Evolutionary conservation across 768 basidiomycete species (phyloP).

Genomic region (Boletus edulis): DNA sequence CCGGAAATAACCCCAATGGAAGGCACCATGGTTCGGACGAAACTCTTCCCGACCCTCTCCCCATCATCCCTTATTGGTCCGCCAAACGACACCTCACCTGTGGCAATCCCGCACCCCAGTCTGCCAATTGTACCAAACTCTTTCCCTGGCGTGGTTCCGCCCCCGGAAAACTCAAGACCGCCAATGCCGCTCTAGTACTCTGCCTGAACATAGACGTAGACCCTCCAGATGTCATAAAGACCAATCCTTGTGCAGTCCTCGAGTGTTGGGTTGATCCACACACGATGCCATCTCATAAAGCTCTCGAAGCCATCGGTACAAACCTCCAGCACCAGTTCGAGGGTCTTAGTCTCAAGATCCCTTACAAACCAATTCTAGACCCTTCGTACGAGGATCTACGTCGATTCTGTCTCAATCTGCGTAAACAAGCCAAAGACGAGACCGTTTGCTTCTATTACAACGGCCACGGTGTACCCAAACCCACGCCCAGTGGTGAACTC

Average conservation of each 20-base stretch:
- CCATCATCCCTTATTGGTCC: constrained; percentile 79
- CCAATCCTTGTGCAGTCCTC: constrained; percentile 89
- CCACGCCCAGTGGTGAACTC: constrained; percentile 91
- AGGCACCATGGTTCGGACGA: constrained; percentile 44
- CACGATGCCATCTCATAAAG: constrained; percentile 88
- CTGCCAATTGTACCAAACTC: constrained; percentile 61
- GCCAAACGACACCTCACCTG: constrained; percentile 89
- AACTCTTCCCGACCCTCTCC: constrained; percentile 45
- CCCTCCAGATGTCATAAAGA: constrained; percentile 97
- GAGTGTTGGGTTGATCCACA: constrained; percentile 99
- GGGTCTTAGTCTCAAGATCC: constrained; percentile 89
- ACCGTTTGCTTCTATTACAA: constrained; percentile 97
- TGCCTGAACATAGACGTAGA: constrained; percentile 98
- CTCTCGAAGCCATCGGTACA: constrained; percentile 88
- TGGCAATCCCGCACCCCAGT: constrained; percentile 77
- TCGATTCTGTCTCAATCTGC: constrained; percentile 77
- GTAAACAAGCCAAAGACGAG: constrained; percentile 90
- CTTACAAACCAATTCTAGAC: constrained; percentile 93
- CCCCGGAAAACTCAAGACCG: constrained; percentile 87
- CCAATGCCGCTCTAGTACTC: constrained; percentile 82
- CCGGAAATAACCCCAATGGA: constrained; percentile 34
- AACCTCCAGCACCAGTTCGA: constrained; percentile 97
- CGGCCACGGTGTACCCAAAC: constrained; percentile 97
- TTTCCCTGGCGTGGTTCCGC: constrained; percentile 78
- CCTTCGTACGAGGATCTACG: constrained; percentile 93